phyloP scores from a whole-genome alignment of 116 monocot genomes.

The Dioscorea cayenensis region DNA sequence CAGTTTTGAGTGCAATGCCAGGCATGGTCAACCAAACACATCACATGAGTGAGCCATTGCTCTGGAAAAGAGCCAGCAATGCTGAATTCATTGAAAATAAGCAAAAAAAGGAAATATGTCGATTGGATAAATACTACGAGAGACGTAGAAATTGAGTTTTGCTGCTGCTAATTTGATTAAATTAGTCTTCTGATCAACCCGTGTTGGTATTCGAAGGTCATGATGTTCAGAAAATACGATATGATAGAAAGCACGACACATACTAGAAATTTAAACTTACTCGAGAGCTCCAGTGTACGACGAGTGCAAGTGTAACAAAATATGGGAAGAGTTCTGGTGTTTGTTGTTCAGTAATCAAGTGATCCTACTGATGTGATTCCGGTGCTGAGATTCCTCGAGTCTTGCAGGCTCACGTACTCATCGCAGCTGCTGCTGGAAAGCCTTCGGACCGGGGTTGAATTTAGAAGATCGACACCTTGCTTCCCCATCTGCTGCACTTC shows the following conservation, averaged over 20 bases:
- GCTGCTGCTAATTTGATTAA: background rate
- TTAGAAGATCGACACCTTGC: slow-evolving; percentile 36
- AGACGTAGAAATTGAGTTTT: background rate
- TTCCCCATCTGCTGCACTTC: slow-evolving; percentile 51
- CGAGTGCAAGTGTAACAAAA: background rate
- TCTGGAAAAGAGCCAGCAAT: background rate
- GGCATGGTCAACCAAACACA: background rate
- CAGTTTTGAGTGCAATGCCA: background rate
- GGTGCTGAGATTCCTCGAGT: slow-evolving; percentile 34
- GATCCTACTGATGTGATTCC: slow-evolving; percentile 33
- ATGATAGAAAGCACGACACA: background rate
- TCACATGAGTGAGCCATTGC: background rate
- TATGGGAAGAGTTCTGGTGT: background rate
- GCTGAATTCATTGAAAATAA: background rate
- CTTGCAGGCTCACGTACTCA: slow-evolving; percentile 27
- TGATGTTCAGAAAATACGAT: background rate
- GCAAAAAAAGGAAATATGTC: too few relatives aligned
- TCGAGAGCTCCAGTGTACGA: background rate
- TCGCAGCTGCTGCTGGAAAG: slow-evolving; percentile 40
- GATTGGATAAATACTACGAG: background rate
- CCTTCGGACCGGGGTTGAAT: slow-evolving; percentile 21
- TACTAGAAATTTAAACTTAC: background rate
- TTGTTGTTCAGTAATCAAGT: slow-evolving; percentile 30
- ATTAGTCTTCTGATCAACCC: background rate
- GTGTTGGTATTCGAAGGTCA: background rate